Evolutionary conservation across 75 land plant genomes (phyloP).

Genomic region (Adiantum capillusveneris): DNA sequence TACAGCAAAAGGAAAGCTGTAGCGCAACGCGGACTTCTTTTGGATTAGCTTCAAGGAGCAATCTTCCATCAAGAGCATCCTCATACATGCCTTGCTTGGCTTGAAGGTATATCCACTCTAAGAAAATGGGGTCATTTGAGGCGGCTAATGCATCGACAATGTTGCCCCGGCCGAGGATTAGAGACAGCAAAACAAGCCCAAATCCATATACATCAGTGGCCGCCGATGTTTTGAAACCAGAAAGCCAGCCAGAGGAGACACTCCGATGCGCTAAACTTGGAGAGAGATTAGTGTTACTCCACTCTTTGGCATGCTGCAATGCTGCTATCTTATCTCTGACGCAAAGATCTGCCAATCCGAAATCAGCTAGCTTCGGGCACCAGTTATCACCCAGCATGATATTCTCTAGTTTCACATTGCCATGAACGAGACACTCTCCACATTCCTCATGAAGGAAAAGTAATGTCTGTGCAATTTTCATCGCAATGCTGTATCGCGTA

Average conservation of each 20-base stretch:
- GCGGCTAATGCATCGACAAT: slow-evolving; percentile 1
- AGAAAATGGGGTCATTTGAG: background rate
- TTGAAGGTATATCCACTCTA: background rate
- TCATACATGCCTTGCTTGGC: slow-evolving; percentile 5
- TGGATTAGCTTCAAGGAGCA: background rate
- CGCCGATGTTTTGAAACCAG: background rate
- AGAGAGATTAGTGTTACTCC: background rate
- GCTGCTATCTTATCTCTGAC: background rate
- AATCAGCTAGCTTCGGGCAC: slow-evolving; percentile 7
- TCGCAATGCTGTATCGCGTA: background rate
- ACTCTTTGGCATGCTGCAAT: background rate
- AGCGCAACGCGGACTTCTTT: background rate
- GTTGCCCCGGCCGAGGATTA: slow-evolving; percentile 2
- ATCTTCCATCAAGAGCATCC: background rate
- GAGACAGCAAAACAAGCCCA: slow-evolving; percentile 1
- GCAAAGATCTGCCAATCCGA: slow-evolving; percentile 8
- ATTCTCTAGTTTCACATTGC: slow-evolving; percentile 9
- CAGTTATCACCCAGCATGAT: slow-evolving; percentile 10
- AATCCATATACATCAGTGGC: slow-evolving; percentile 1
- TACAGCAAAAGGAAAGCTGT: background rate
- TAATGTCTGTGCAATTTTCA: background rate
- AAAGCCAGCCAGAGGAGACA: background rate
- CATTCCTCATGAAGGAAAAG: slow-evolving; percentile 16
- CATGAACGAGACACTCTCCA: slow-evolving; percentile 4
- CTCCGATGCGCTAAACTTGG: background rate